Base-by-base conservation (phyloP, 1,284 basidiomycete genomes). In the Chalciporus sp. region DNA sequence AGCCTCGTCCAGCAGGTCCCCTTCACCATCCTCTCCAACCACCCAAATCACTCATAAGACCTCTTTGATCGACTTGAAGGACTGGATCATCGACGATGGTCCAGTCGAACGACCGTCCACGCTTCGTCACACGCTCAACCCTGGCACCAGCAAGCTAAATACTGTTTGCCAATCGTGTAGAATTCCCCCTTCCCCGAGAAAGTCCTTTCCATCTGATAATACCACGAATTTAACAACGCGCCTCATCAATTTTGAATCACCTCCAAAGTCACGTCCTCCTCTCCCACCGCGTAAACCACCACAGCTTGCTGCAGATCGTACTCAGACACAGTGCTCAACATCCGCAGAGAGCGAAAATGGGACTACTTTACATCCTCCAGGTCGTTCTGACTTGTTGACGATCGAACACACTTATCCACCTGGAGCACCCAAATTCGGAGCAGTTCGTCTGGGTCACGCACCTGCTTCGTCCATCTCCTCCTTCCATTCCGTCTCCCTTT, bases 401-500 rank as follows among this genome's bases (percentile, higher is more conserved):
- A 76, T 81, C 9, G 80, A 84, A 51, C 78, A 84, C 60, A 79
- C 82, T 4, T 85, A 86, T 60, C 84, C 84, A 12, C 61, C 71
- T 39, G 59, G 63, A 72, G 47, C 76, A 75, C 58, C 63, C 67
- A 58, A 61, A 58, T 69, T 65, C 58, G 64, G 64, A 69, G 57
- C 64, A 66, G 60, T 51, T 65, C 62, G 69, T 52, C 52, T 67
- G 7, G 73, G 77, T 27, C 88, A 91, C 67, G 80, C 74, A 3
- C 80, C 80, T 2, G 80, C 79, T 3, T 88, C 87, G 2, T 91
- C 89, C 31, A 79, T 90, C 37, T 89, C 88, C 6, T 91, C 88
- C 17, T 89, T 91, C 57, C 88, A 90, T 61, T 90, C 89, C 0
- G 85, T 91, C 16, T 91, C 89, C 0, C 78, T 91, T 4, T 90